A percentile compares a stretch with the other conserved stretches of the same genome.
These are phyloP conservation scores for Penicillium canariense DNA, from an alignment of 495 filamentous ascomycete genomes.

Conservation along the genomic window DNA sequence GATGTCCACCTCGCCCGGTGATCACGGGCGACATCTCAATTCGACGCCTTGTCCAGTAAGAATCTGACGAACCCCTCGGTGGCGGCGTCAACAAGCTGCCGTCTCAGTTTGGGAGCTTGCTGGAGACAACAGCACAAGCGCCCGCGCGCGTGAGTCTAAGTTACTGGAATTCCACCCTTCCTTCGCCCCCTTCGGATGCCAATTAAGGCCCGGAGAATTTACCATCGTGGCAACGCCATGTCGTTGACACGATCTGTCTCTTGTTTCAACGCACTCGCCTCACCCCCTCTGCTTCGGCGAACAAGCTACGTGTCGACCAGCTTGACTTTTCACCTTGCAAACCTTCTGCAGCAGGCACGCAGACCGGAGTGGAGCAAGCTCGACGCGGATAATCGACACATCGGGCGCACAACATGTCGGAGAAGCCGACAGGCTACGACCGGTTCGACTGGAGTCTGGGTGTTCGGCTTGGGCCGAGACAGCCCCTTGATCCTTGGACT, in stretches of 20 bases:
- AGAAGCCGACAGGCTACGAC: constrained; percentile 1
- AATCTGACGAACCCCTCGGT: background rate
- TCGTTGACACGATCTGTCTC: background rate
- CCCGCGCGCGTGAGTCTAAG: background rate
- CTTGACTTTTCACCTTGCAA: background rate
- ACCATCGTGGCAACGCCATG: background rate
- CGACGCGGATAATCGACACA: background rate
- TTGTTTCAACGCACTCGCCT: background rate
- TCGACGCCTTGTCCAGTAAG: background rate
- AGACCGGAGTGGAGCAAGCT: background rate
- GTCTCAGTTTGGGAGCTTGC: background rate
- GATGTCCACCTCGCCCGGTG: background rate
- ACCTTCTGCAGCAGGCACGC: background rate
- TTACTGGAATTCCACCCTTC: background rate
- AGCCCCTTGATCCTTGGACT: background rate
- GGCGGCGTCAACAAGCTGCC: background rate
- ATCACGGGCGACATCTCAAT: background rate
- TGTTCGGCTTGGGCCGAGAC: background rate
- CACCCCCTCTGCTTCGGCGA: background rate
- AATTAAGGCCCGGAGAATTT: background rate
- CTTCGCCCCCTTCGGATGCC: background rate
- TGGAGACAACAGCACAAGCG: background rate
- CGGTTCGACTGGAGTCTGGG: background rate
- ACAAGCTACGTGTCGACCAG: background rate
- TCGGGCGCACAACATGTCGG: constrained; percentile 2